Evolutionary conservation across 257 asterid species (phyloP), one percentile per base, ranked within the genome.

Genomic region (Ajuga chamaepitys): DNA sequence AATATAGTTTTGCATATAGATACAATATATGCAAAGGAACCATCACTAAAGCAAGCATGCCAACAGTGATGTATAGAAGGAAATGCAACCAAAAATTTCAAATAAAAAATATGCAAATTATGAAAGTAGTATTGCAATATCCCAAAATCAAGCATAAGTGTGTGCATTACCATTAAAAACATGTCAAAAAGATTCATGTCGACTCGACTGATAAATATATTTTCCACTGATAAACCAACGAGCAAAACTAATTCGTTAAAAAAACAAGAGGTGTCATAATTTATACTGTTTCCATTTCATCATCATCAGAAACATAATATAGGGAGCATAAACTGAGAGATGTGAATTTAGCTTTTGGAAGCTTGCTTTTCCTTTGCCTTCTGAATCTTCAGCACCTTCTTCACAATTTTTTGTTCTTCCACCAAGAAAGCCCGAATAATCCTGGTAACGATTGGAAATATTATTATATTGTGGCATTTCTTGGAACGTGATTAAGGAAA

Each of bases 401-500:
- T 86, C 75, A 84, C 95, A 42, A 84, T 81, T 48, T 86, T 86
- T 47, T 83, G 91, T 67, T 84, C 95, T 74, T 86, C 95, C 55
- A 86, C 91, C 76, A 84, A 77, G 84, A 86, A 86, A 47, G 91
- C 91, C 1, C 91, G 82, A 48, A 86, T 82, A 17, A 86, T 86
- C 85, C 91, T 86, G 26, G 37, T 3, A n/a, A 22, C 0, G 35
- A 41, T 8, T 9, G 12, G 13, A 17, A 64, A 5, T 40, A 12
- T 59, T 7, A 2, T 2, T n/a, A 30, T 3, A 13, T 60, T 42
- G n/a, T n/a, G n/a, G n/a, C 6, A 37, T 38, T 35, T 17, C 18
- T 13, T 40, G 30, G 16, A 24, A 13, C 54, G 52, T n/a, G n/a
- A n/a, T n/a, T n/a, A n/a, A n/a, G 7, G 6, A 18, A 2, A 2